phyloP scores from a whole-genome alignment of 2,329 filamentous ascomycete species.

The Ilyonectria destructans region DNA sequence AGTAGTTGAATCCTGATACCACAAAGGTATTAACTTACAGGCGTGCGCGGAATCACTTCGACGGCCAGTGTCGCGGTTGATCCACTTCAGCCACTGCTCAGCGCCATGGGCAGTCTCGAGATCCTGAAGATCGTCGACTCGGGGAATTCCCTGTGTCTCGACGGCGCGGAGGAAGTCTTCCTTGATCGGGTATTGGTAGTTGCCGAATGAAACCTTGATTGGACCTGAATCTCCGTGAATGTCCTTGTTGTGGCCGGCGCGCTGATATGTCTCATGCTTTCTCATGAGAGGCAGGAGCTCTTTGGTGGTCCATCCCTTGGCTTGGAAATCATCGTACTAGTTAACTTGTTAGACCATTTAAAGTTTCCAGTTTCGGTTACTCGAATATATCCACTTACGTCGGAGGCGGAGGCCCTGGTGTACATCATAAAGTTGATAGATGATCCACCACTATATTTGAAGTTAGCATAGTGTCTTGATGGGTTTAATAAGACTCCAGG shows the following conservation, averaged over 20 bases:
- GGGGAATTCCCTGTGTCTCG: constrained; percentile 81
- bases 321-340: constrained; percentile 88
- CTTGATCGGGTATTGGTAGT: constrained; percentile 87
- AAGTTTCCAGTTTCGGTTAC: neutral
- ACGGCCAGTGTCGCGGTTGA: constrained; percentile 72
- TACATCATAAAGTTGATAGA: constrained; percentile 84
- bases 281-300: constrained; percentile 84
- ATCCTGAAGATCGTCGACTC: constrained; percentile 84
- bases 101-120: constrained; percentile 79
- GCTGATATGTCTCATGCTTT: constrained; percentile 86
- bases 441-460: constrained; percentile 67
- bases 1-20: neutral
- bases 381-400: constrained; percentile 30
- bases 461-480: too few species aligned
- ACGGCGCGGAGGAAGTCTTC: constrained; percentile 83
- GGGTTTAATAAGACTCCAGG: too few species aligned
- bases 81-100: constrained; percentile 91
- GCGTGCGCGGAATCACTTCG: constrained; percentile 30
- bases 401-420: constrained; percentile 49
- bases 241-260: constrained; percentile 74
- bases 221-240: constrained; percentile 85
- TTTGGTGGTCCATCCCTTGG: constrained; percentile 85
- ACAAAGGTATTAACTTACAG: constrained; percentile 13
- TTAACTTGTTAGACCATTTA: neutral
- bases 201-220: constrained; percentile 87